A percentile compares a stretch with the other conserved stretches of the same genome.
phyloP scores from a whole-genome alignment of 164 flowering plant genomes.

The Echeveria elegans region DNA sequence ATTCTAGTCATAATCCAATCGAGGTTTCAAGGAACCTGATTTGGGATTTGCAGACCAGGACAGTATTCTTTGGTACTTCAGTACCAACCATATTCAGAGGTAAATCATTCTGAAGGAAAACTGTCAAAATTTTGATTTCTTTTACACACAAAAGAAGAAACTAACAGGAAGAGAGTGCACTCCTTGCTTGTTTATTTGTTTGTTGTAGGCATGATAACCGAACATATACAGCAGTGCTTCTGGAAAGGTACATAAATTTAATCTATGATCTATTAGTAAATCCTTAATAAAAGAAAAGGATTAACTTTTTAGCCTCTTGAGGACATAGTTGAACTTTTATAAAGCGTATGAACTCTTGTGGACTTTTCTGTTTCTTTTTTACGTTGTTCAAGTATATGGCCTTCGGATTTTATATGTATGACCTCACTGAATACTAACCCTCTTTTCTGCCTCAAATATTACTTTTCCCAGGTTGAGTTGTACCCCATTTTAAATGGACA shows the following conservation, averaged over 20 bases:
- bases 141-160: neutral
- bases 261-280: neutral
- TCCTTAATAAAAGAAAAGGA: neutral
- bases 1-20: constrained; percentile 28
- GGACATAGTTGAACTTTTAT: neutral
- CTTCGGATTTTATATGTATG: too few species aligned
- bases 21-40: constrained; percentile 19
- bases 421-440: too few species aligned
- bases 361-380: too few species aligned
- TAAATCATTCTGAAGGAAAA: constrained; percentile 6
- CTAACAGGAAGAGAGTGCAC: neutral
- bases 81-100: constrained; percentile 27
- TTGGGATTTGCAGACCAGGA: constrained; percentile 19
- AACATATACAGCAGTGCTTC: constrained; percentile 40
- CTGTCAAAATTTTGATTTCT: neutral
- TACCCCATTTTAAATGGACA: too few species aligned
- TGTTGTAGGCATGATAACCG: constrained; percentile 22
- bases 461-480: too few species aligned
- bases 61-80: constrained; percentile 26
- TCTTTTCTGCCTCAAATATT: too few species aligned
- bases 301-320: neutral
- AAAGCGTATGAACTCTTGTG: neutral
- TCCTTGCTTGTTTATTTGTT: constrained; percentile 8
- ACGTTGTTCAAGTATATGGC: too few species aligned
- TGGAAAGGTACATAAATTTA: constrained; percentile 27